Evolutionary conservation across 1,284 basidiomycete species (phyloP).

Genomic region (Tylopilus orsonianus): DNA sequence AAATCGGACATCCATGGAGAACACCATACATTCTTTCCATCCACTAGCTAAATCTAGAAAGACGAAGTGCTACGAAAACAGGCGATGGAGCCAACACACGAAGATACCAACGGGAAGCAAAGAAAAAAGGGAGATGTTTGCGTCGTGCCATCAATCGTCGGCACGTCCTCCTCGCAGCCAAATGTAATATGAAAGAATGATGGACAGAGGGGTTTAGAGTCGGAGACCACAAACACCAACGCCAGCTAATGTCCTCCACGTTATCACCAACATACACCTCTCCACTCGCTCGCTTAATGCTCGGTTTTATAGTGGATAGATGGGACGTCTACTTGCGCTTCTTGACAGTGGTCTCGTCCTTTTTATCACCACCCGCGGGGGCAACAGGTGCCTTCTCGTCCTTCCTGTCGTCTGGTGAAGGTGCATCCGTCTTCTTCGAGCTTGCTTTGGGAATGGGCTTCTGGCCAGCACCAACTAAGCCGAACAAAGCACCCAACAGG

Average conservation of each 20-base stretch:
- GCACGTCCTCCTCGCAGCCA: conserved; percentile 6
- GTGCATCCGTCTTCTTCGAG: conserved; percentile 72
- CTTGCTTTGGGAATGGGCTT: conserved; percentile 68
- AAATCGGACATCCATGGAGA: conserved; percentile 5
- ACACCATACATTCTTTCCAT: conserved; percentile 26
- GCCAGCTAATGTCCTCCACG: conserved; percentile 18
- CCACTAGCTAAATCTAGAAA: conserved; percentile 1
- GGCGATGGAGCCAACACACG: conserved; percentile 11
- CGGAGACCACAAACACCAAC: conserved; percentile 2
- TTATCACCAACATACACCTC: conserved; percentile 4
- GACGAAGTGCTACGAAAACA: conserved; percentile 25
- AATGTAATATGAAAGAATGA: conserved; percentile 13
- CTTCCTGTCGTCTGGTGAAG: conserved; percentile 64
- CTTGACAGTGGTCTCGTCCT: conserved; percentile 38
- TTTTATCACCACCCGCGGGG: conserved; percentile 66
- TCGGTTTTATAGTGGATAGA: conserved; percentile 8
- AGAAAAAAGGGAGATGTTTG: background rate
- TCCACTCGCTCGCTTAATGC: conserved; percentile 2
- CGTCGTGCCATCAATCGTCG: conserved; percentile 5
- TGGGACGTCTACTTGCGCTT: conserved; percentile 32
- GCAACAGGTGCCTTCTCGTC: conserved; percentile 63
- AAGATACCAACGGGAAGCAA: conserved; percentile 6
- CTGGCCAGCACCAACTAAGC: conserved; percentile 71
- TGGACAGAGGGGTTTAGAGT: too few species aligned
- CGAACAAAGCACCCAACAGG: conserved; percentile 78